Percentiles rank a stretch among this genome's conserved stretches.
phyloP scores from a whole-genome alignment of 768 basidiomycete genomes.

The Cyclocybe aegerita region DNA sequence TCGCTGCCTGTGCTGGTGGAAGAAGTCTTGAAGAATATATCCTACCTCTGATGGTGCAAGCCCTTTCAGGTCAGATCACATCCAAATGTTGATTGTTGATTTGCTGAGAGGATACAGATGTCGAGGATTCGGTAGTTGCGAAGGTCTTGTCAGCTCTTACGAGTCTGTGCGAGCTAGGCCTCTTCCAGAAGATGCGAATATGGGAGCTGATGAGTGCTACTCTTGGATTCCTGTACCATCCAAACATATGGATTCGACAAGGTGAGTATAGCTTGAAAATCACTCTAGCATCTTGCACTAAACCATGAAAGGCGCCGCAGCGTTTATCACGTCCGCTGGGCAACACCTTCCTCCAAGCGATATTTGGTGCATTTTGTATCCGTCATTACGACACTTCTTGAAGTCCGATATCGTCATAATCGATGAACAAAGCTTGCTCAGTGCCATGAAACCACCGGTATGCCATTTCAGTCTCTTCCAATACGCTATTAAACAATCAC shows the following conservation, averaged over 20 bases:
- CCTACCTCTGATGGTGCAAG: constrained; percentile 94
- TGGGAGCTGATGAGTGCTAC: constrained; percentile 95
- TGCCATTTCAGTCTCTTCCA: constrained; percentile 20
- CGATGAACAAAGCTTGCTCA: constrained; percentile 72
- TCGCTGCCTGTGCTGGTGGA: constrained; percentile 91
- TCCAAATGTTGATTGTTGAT: neutral
- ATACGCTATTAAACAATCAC: neutral
- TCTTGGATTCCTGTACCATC: constrained; percentile 90
- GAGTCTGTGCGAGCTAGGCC: constrained; percentile 83
- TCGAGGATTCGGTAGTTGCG: constrained; percentile 92
- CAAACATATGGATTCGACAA: constrained; percentile 94
- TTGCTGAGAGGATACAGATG: constrained; percentile 50
- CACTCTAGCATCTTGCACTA: neutral
- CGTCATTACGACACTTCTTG: constrained; percentile 82
- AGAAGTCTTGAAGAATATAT: constrained; percentile 95
- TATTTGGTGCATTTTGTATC: constrained; percentile 97
- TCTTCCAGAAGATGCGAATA: constrained; percentile 93
- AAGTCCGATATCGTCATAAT: constrained; percentile 79
- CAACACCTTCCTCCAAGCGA: constrained; percentile 83
- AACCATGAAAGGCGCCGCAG: constrained; percentile 62
- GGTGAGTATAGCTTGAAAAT: constrained; percentile 40
- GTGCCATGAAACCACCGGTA: constrained; percentile 78
- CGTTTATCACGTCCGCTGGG: constrained; percentile 86
- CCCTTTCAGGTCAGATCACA: constrained; percentile 72
- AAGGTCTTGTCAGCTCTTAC: constrained; percentile 87